Evolutionary conservation across 768 basidiomycete species (phyloP), one percentile per base, ranked within the genome.

Genomic region (Macrolepiota albuminosa): DNA sequence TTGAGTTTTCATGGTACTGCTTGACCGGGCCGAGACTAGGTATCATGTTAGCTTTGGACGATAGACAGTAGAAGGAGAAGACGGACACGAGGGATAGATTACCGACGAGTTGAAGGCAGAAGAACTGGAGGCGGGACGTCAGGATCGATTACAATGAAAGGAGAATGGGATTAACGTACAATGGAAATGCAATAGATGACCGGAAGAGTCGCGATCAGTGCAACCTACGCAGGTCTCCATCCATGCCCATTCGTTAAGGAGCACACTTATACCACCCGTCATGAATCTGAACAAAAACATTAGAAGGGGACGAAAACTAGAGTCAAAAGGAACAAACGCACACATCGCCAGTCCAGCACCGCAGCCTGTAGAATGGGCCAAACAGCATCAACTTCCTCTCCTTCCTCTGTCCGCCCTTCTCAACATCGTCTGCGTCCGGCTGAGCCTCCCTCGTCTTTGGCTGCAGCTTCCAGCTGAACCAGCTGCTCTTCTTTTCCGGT

Each of bases 1-100:
- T 83, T 0, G 91, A 93, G 68, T 93, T 93, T 63, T 93, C 85
- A 66, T 90, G 86, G 65, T 86, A 91, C 64, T 94, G 92, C 2
- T 87, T 82, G 51, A 94, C 87, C 26, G 92, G 92, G n/a, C 92
- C 92, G 58, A 93, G 61, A 18, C 76, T 78, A 45, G 24, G 14
- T 33, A 18, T 36, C 11, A 10, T 4, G 56, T 57, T 37, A 40
- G 21, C 11, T 48, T 29, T 4, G 24, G 3, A 11, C 4, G 18
- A 31, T 1, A 54, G 33, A 43, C 45, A 31, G 48, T 18, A 34
- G 11, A 21, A 40, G n/a, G 31, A 45, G 26, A 55, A 29, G 7
- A 70, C 75, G 10, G 55, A 77, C 76, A 86, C 79, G 66, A 87
- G 81, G 21, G 80, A 81, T 29, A 91, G 50, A 65, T 89, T 89